Conservation (phyloP, 2,329 filamentous ascomycete genomes). For the Chaetomium strumarium region DNA sequence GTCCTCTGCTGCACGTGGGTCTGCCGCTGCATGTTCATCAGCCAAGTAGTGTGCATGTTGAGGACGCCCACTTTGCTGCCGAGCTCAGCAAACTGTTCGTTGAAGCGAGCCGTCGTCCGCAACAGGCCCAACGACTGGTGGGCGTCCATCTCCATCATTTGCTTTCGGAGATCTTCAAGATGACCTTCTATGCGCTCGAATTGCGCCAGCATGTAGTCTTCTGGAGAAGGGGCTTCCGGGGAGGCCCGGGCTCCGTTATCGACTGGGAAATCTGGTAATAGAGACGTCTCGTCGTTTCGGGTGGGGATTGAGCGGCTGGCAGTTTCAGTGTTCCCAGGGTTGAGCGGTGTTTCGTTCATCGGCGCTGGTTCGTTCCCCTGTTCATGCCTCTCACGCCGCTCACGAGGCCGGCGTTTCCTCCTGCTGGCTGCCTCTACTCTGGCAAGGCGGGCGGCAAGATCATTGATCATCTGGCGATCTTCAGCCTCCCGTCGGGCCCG, state of each 20-base stretch:
- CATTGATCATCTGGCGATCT: slow-evolving; percentile 36
- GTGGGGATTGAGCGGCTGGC: neutral
- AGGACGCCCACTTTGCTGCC: slow-evolving; percentile 52
- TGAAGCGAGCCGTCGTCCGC: slow-evolving; percentile 56
- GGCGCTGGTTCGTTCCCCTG: slow-evolving; percentile 19
- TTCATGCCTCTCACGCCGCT: slow-evolving; percentile 21
- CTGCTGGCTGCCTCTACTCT: slow-evolving; percentile 36
- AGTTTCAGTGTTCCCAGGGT: neutral
- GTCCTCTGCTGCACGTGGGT: slow-evolving; percentile 17
- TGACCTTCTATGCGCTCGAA: slow-evolving; percentile 49
- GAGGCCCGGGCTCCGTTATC: slow-evolving; percentile 33
- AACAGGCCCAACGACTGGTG: slow-evolving; percentile 56
- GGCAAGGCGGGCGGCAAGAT: slow-evolving; percentile 29
- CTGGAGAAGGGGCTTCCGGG: slow-evolving; percentile 32
- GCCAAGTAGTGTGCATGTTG: slow-evolving; percentile 54
- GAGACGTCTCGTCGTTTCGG: neutral
- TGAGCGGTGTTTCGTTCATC: neutral
- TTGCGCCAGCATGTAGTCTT: slow-evolving; percentile 40
- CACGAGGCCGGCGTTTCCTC: slow-evolving; percentile 25
- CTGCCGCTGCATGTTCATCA: slow-evolving; percentile 40
- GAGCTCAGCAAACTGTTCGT: slow-evolving; percentile 57
- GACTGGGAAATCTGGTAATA: neutral
- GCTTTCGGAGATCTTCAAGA: slow-evolving; percentile 52
- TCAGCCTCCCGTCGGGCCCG: too few relatives aligned
- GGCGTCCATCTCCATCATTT: slow-evolving; percentile 52